Base-by-base conservation (phyloP, 2,329 filamentous ascomycete species). In the Pseudogymnoascus sp. region DNA sequence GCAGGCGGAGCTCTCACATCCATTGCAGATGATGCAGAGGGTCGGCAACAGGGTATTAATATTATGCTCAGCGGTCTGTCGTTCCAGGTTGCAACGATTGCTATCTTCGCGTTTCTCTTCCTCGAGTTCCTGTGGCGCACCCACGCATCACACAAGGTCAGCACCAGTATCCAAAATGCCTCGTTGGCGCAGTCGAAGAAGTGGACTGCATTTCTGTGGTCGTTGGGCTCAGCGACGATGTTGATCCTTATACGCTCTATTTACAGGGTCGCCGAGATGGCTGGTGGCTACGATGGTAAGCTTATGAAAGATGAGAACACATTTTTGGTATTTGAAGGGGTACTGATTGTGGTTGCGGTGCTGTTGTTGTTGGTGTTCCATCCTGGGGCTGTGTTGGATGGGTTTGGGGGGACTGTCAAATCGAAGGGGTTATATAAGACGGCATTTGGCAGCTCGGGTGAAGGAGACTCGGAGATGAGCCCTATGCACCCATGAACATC, bases 191-290 rank as follows among this genome's bases (percentile, higher is more conserved):
- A 56, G n/a, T 56, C 28, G 9, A 56, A 56, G 49, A 56, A 25
- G 49, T 56, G 49, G 49, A 56, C 28, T 7, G 49, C 28, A 9
- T 61, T 18, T 38, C 34, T 49, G 8, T 38, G 62, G 18, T 40
- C 46, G 6, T 66, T 71, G 14, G 70, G 65, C 1, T 72, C 88
- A 1, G 80, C 85, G 1, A 86, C 85, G n/a, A 61, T 88, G 12
- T 81, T 80, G 68, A 85, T 90, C 69, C 82, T 89, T 65, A 82
- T 83, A 69, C 79, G 88, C 6, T 86, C 82, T 66, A 81, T 85
- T 43, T 90, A 85, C 73, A 82, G 88, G 62, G 82, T 88, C 21
- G 83, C 82, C 0, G 87, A 90, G 78, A 75, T 90, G 66, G 83
- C 80, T 66, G 77, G 82, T 61, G 88, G 88, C 1, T 91, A 85